These are phyloP conservation scores for Trypanosoma cruzi DNA, from an alignment of 208 protist genomes.

Conservation along the genomic window DNA sequence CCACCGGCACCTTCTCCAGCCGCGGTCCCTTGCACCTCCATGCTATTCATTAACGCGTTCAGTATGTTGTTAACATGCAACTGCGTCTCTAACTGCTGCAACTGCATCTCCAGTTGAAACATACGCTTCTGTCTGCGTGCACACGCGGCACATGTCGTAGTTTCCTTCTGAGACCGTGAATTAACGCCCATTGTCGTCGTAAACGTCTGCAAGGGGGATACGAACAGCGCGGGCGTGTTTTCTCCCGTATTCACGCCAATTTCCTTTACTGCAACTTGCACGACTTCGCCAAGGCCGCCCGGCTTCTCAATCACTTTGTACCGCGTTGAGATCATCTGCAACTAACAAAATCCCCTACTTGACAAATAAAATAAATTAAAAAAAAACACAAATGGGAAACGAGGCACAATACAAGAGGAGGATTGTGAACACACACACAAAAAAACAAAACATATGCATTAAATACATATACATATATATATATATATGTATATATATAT, in stretches of 20 bases:
- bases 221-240: conserved; percentile 13
- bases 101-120: neutral
- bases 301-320: conserved; percentile 31
- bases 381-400: conserved; percentile 2
- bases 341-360: neutral
- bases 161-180: neutral
- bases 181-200: neutral
- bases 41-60: conserved; percentile 14
- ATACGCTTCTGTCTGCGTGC: neutral
- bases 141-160: neutral
- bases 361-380: conserved; percentile 5
- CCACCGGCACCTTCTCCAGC: neutral
- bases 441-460: neutral
- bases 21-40: neutral
- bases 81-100: conserved; percentile 12
- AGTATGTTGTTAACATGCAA: conserved; percentile 21
- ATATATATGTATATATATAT: too few species aligned
- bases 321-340: conserved; percentile 8
- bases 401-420: conserved; percentile 5
- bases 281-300: conserved; percentile 28
- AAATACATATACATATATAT: neutral
- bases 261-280: conserved; percentile 28
- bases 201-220: conserved; percentile 1
- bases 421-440: neutral
- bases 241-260: conserved; percentile 24